Base-by-base conservation (phyloP, 2,329 filamentous ascomycete species). In the Microcyclospora pomicola region DNA sequence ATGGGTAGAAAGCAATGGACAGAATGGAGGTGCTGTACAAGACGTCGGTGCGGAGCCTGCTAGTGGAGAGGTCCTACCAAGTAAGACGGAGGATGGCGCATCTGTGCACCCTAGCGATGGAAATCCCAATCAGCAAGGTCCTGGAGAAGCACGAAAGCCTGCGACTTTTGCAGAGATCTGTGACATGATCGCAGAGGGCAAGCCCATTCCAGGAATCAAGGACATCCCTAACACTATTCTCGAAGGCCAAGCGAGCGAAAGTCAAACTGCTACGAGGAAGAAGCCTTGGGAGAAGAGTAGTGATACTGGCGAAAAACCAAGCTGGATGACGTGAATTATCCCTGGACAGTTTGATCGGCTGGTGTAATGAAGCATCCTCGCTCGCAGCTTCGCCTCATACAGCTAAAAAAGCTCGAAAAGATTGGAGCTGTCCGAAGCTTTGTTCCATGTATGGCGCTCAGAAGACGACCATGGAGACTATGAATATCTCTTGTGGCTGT, bases 91-190 rank as follows among this genome's bases (percentile, higher is more conserved):
- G 4, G 34, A 37, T 27, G 32, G 27, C n/a, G 32, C 10, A 11
- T 12, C 16, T 12, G 19, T 32, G 33, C n/a, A 16, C 19, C 31
- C 27, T 12, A 30, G 29, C 29, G 33, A 35, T n/a, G 9, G 9
- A 16, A 13, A 7, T 24, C 19, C 19, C 19, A 7, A 24, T 24
- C 19, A 24, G 19, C 19, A 24, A 24, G 19, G 19, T 7, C 19
- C 19, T 24, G 19, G 19, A 24, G 30, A 31, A 31, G 80, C 84
- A 29, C 72, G 75, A 1, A 93, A 93, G 51, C 86, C 86, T 3
- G 78, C 77, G 35, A 80, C 77, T 1, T 94, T 95, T 59, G 80
- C 82, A 6, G 77, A 88, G 47, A 85, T 95, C 44, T 79, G 93
- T 39, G 80, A 84, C 51, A 72, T 93, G 38, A 82, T 95, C 38